Evolutionary conservation across 805 yeast genomes (phyloP), one percentile per base, ranked within the genome.

Genomic region (Wickerhamiella australiensis): DNA sequence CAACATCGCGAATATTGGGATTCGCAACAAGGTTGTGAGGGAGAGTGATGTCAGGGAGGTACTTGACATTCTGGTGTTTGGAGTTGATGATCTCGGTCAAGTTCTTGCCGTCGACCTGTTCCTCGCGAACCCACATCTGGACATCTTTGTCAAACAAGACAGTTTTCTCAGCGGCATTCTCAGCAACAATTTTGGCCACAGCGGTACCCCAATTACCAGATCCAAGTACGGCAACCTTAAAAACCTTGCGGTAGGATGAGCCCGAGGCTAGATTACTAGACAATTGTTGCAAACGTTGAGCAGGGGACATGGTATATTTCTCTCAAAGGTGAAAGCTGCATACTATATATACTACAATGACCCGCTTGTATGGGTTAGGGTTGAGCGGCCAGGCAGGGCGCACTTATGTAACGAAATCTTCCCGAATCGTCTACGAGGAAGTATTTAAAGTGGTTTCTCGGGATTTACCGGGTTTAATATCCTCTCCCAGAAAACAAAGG

Each of bases 131-230:
- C 98, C 98, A 92, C 97, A 92, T 88, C 60, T 82, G 80, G 37
- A 92, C 96, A 50, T 76, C 70, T 53, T 69, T 70, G 52, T 78
- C 74, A 66, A 92, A 92, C 60, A 85, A 68, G 35, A 78, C 73
- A 36, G 88, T 80, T 67, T 85, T 76, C 54, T 76, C 77, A 17
- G 73, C 73, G 40, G 88, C 73, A 66, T 87, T 88, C 68, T 92
- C 97, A 35, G 96, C 87, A 23, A 87, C 80, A 42, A 90, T 86
- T 66, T 92, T 90, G 54, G 97, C 96, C 50, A 92, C 87, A 17
- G 97, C 90, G 35, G 96, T 86, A 56, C 98, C 98, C 84, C 98
- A 90, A 69, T 90, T 90, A 64, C 97, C 98, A 26, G 96, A 87
- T 38, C 98, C 98, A 56, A 92, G 80, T 50, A 87, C 85, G 37